phyloP scores from a whole-genome alignment of 495 filamentous ascomycete genomes.

The Pseudoneurospora amorphoporcata region DNA sequence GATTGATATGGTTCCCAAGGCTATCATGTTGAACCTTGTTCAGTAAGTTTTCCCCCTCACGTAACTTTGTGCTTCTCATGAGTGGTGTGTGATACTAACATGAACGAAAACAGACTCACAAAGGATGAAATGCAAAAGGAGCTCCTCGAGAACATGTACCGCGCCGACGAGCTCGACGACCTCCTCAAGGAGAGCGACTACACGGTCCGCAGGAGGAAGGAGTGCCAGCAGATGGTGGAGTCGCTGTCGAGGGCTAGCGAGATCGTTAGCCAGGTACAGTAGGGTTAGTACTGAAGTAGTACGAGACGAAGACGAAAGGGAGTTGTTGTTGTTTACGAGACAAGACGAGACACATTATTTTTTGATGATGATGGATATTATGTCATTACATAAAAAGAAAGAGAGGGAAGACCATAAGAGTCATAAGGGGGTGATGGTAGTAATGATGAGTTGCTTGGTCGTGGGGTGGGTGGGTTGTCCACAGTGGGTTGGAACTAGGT shows the following conservation, averaged over 20 bases:
- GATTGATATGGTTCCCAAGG: conserved; percentile 99
- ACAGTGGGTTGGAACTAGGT: no score
- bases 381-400: background rate
- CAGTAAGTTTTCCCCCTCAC: conserved; percentile 46
- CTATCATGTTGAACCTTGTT: conserved; percentile 95
- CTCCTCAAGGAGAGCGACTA: conserved; percentile 97
- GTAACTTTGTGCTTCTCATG: no score
- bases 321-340: background rate
- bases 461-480: background rate
- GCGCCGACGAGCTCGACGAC: conserved; percentile 77
- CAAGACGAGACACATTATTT: background rate
- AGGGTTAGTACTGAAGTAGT: conserved; percentile 8
- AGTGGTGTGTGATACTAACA: background rate
- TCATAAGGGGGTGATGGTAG: background rate
- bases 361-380: background rate
- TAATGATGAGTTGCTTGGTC: background rate
- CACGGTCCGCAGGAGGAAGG: conserved; percentile 88
- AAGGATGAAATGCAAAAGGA: conserved; percentile 99
- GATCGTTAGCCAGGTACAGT: conserved; percentile 97
- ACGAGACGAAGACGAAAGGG: background rate
- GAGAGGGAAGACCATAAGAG: background rate
- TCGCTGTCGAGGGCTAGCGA: conserved; percentile 77
- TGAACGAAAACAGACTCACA: conserved; percentile 51
- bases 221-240: conserved; percentile 99
- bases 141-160: conserved; percentile 96